Percentiles rank a stretch among this genome's conserved stretches.
Conservation (phyloP, 2,329 filamentous ascomycete species). For the Cladorrhinum sp. region DNA sequence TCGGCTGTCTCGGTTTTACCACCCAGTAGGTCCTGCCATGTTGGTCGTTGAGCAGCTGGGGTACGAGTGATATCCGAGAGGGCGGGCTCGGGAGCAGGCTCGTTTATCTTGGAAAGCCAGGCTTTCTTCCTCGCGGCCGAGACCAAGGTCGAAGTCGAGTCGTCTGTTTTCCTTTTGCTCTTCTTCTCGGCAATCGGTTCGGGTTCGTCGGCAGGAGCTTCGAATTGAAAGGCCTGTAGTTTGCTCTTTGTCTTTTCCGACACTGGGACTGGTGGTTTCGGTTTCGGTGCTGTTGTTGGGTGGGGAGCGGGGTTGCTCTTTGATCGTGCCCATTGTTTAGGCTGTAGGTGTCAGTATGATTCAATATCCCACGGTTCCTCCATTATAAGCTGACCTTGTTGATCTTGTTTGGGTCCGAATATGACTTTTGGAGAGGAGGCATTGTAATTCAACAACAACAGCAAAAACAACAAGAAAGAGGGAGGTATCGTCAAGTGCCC, state of each 20-base stretch:
- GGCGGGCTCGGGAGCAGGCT: conserved; percentile 21
- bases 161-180: conserved; percentile 16
- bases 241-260: conserved; percentile 61
- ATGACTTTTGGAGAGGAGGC: conserved; percentile 19
- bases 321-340: conserved; percentile 52
- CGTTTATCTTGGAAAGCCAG: conserved; percentile 10
- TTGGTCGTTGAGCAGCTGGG: conserved; percentile 47
- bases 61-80: conserved; percentile 38
- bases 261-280: conserved; percentile 45
- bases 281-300: conserved; percentile 36
- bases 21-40: conserved; percentile 58
- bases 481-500: neutral
- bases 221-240: conserved; percentile 56
- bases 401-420: conserved; percentile 12
- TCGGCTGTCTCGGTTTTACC: conserved; percentile 37
- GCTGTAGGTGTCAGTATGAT: conserved; percentile 26
- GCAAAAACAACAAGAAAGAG: no score
- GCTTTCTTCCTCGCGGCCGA: conserved; percentile 1
- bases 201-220: conserved; percentile 29
- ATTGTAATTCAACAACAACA: conserved; percentile 2
- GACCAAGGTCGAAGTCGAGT: conserved; percentile 16
- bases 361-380: neutral
- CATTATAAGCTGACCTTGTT: conserved; percentile 11
- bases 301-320: conserved; percentile 47
- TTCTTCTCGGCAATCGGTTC: conserved; percentile 13